Evolutionary conservation across 208 protist species (phyloP), one percentile per base, ranked within the genome.

Genomic region (Acanthamoeba divionensis): DNA sequence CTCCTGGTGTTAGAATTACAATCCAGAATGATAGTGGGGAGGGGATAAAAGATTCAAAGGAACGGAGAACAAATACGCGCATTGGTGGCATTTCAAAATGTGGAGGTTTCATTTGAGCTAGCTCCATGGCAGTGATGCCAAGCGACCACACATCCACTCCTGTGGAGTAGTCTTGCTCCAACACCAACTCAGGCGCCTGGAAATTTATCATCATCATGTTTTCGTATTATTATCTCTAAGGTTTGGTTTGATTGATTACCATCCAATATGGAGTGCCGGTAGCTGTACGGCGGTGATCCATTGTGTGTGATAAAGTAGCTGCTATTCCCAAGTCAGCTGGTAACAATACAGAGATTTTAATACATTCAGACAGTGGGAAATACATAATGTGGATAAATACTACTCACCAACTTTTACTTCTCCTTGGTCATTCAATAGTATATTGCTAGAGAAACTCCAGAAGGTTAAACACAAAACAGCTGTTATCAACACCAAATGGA

Each of bases 261-360:
- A 85, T 85, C 75, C 75, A 85, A 44, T 85, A 85, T 2, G 75
- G 75, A 3, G 75, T 85, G 31, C 75, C 75, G 4, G 75, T 85
- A 7, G 75, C 75, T 2, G 75, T 85, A 18, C 47, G 48, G 75
- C 63, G 75, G 41, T n/a, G 21, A 44, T 85, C 75, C 50, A 85
- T 31, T 24, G 50, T 85, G 75, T 85, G 38, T n/a, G 63, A 48
- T 55, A 85, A 66, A 4, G 21, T 15, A 10, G 75, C 63, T n/a
- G 75, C 75, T 10, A 85, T 55, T 1, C 75, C 75, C 44, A 85
- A 63, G 33, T 85, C 75, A 44, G 75, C 75, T 80, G 69, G 8
- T 24, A 55, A 52, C 9, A 15, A n/a, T 7, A 41, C 36, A 41
- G 1, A 41, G 36, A 41, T 41, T 41, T 41, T 41, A 41, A 41